Evolutionary conservation across 1,284 basidiomycete genomes (phyloP).

Genomic region (Leccinum ponderosum): DNA sequence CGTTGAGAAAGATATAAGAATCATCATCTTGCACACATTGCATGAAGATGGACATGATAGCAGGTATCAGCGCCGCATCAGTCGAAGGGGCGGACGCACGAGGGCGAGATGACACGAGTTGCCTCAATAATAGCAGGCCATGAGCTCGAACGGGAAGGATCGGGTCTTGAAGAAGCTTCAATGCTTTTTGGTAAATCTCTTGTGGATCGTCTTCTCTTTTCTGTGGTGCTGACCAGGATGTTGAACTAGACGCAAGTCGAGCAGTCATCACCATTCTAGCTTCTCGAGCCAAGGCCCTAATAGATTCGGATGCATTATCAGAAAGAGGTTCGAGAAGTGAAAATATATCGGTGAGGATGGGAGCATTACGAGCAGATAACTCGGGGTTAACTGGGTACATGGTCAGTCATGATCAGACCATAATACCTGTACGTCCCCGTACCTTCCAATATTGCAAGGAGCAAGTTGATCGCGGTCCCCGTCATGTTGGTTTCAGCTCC

Average conservation of each 20-base stretch:
- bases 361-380: constrained; percentile 60
- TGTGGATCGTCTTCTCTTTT: constrained; percentile 44
- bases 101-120: constrained; percentile 57
- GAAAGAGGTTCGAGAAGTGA: constrained; percentile 61
- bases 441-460: constrained; percentile 87
- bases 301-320: constrained; percentile 14
- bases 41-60: constrained; percentile 87
- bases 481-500: constrained; percentile 61
- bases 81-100: constrained; percentile 19
- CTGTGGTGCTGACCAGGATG: constrained; percentile 30
- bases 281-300: constrained; percentile 62
- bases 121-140: constrained; percentile 81
- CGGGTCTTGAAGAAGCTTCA: constrained; percentile 88
- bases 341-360: constrained; percentile 73
- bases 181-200: constrained; percentile 82
- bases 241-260: constrained; percentile 52
- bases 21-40: constrained; percentile 90
- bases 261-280: constrained; percentile 82
- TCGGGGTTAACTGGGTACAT: constrained; percentile 59
- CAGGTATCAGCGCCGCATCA: constrained; percentile 67
- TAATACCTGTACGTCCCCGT: constrained; percentile 9
- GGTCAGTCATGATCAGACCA: constrained; percentile 6
- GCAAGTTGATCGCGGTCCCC: constrained; percentile 73
- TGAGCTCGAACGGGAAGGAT: constrained; percentile 95
- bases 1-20: constrained; percentile 93